phyloP scores from a whole-genome alignment of 2,329 filamentous ascomycete genomes.

The Aspergillus fumigatus region DNA sequence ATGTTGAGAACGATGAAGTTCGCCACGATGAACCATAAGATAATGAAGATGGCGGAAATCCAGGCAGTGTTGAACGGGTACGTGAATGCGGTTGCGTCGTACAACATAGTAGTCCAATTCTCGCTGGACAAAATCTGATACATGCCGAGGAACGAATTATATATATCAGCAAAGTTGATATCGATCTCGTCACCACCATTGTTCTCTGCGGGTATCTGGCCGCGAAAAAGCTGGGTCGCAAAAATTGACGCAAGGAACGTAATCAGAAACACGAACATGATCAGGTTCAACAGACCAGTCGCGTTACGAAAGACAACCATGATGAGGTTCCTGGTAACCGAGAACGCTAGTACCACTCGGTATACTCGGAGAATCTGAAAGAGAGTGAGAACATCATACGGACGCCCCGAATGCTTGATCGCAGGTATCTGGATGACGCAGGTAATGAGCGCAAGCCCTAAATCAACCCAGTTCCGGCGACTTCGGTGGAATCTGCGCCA shows the following conservation, averaged over 20 bases:
- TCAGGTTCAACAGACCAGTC: constrained; percentile 85
- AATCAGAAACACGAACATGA: constrained; percentile 93
- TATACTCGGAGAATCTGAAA: constrained; percentile 94
- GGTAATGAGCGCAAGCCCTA: constrained; percentile 74
- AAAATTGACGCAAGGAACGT: constrained; percentile 93
- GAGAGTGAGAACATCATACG: constrained; percentile 82
- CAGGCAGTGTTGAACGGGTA: constrained; percentile 68
- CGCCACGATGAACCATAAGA: constrained; percentile 91
- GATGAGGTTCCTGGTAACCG: constrained; percentile 82
- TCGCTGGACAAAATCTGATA: constrained; percentile 95
- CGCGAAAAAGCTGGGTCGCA: constrained; percentile 86
- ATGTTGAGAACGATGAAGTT: constrained; percentile 98
- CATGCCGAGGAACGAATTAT: constrained; percentile 95
- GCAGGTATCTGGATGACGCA: constrained; percentile 78
- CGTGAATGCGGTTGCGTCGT: constrained; percentile 70
- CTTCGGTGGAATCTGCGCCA: constrained; percentile 75
- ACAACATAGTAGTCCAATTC: constrained; percentile 88
- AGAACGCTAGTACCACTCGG: constrained; percentile 82
- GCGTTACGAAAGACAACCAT: constrained; percentile 83
- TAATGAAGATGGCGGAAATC: constrained; percentile 87
- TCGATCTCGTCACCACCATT: constrained; percentile 57
- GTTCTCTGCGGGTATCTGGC: constrained; percentile 68
- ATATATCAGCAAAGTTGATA: constrained; percentile 84
- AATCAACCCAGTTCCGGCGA: constrained; percentile 73
- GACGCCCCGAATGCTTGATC: constrained; percentile 65